A percentile compares a stretch with the other conserved stretches of the same genome.
Evolutionary conservation across 495 filamentous ascomycete species (phyloP).

Genomic region (Terfezia boudieri): DNA sequence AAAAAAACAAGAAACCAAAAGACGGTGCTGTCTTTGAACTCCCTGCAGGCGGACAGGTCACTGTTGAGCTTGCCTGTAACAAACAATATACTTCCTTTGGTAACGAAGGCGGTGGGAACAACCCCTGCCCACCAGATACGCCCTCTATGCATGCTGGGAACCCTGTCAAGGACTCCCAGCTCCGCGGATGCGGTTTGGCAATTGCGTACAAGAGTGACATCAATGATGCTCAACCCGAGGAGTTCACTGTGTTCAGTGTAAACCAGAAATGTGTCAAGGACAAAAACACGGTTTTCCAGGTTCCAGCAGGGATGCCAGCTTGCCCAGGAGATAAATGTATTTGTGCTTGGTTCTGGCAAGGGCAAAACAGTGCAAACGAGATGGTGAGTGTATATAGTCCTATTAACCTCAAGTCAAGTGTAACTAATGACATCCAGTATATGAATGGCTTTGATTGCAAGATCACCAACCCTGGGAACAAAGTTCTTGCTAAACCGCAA

Average conservation of each 20-base stretch:
- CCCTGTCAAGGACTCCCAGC: conserved; percentile 22
- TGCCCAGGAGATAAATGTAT: conserved; percentile 30
- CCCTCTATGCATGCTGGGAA: conserved; percentile 24
- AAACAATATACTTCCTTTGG: conserved; percentile 27
- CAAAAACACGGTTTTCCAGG: conserved; percentile 22
- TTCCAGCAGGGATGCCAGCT: conserved; percentile 25
- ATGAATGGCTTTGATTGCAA: conserved; percentile 35
- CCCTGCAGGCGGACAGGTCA: conserved; percentile 31
- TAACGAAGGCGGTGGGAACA: conserved; percentile 25
- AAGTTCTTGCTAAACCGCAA: conserved; percentile 22
- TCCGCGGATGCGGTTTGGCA: conserved; percentile 30
- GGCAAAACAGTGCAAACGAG: conserved; percentile 24
- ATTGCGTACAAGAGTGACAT: conserved; percentile 31
- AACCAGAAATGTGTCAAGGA: conserved; percentile 20
- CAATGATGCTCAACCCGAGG: conserved; percentile 27
- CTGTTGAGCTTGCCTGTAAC: conserved; percentile 33
- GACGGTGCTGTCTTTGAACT: conserved; percentile 25
- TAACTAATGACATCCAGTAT: conserved; percentile 15
- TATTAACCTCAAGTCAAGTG: neutral
- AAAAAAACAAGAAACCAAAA: conserved; percentile 6
- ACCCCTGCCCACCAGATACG: conserved; percentile 21
- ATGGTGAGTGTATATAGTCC: conserved; percentile 14
- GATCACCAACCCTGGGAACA: conserved; percentile 25
- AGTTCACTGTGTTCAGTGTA: conserved; percentile 31
- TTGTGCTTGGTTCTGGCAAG: conserved; percentile 37